Base-by-base conservation (phyloP, 2,329 filamentous ascomycete genomes). In the Aspergillus sergii region DNA sequence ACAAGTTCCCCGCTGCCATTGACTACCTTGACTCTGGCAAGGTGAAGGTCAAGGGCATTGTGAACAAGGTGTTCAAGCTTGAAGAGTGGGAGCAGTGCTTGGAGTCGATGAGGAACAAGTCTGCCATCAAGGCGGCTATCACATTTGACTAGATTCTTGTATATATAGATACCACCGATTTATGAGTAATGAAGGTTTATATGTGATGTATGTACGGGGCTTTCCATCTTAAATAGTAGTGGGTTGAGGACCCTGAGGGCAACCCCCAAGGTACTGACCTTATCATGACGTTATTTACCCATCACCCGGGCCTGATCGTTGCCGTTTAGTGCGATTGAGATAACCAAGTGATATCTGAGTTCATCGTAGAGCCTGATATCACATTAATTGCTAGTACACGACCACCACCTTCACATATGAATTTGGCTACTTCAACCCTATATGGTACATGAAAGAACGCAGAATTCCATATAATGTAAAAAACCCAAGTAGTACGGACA, bases 41-140 rank as follows among this genome's bases (percentile, higher is more conserved):
- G 70, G 73, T 81, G 50, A 78, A 76, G 66, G 78, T 90, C 57
- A 80, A 84, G 58, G 89, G 89, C 4, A 91, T 92, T 60, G 89
- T 91, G 67, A 91, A 91, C 79, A 91, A 91, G 81, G 86, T 83
- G 7, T 92, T 88, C 80, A 88, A 84, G 78, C 81, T 92, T n/a
- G 89, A 92, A 73, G 84, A 92, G 74, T 92, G 88, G 84, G 86
- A 81, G 53, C 87, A 91, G 74, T 90, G 88, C 65, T 79, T 92
- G 68, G 86, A 91, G 75, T 84, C 86, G 62, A 91, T 92, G 82
- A 86, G 84, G 72, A 88, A 90, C 79, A 91, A 91, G 83, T 86
- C 81, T 59, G 89, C 89, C 63, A 91, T 92, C 74, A 92, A 92
- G 82, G 89, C 89, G 58, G 88, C 88, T 19, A 91, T 92, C 75